Evolutionary conservation across 352 stramenopile species (phyloP).

Genomic region (Ophiocytium majus): DNA sequence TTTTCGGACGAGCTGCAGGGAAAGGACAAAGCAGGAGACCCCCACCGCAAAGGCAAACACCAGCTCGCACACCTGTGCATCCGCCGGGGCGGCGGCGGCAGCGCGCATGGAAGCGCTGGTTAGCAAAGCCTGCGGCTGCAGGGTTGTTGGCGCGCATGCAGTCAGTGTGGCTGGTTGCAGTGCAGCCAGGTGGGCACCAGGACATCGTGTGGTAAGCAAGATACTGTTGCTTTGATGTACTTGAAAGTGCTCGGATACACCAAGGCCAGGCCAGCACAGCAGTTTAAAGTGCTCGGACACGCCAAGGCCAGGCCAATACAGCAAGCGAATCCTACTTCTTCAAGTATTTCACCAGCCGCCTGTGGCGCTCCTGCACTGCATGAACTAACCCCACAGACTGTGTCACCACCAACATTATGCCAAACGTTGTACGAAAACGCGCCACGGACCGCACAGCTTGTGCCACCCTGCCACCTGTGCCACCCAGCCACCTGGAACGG

Average conservation of each 20-base stretch:
- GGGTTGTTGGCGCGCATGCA: not conserved
- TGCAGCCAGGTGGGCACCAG: not conserved
- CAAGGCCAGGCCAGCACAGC: too few species aligned
- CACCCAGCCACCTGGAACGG: too few species aligned
- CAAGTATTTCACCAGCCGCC: too few species aligned
- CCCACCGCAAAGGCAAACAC: constrained; percentile 47
- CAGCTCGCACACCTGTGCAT: constrained; percentile 35
- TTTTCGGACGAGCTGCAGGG: constrained; percentile 48
- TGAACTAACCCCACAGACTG: too few species aligned
- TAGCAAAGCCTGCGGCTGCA: not conserved
- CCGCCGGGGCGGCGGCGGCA: not conserved
- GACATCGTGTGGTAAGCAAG: not conserved
- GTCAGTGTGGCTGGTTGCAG: not conserved
- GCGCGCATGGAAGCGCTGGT: not conserved
- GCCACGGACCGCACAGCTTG: too few species aligned
- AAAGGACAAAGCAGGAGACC: constrained; percentile 47
- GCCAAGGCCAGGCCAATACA: too few species aligned
- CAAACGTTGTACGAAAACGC: too few species aligned
- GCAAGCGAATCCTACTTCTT: too few species aligned
- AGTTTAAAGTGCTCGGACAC: too few species aligned
- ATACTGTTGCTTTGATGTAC: not conserved
- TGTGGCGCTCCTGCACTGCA: too few species aligned
- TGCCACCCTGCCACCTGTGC: too few species aligned
- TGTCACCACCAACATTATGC: too few species aligned
- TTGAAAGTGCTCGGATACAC: not conserved